phyloP scores from a whole-genome alignment of 164 flowering plant genomes.

The Vitis amurensis region DNA sequence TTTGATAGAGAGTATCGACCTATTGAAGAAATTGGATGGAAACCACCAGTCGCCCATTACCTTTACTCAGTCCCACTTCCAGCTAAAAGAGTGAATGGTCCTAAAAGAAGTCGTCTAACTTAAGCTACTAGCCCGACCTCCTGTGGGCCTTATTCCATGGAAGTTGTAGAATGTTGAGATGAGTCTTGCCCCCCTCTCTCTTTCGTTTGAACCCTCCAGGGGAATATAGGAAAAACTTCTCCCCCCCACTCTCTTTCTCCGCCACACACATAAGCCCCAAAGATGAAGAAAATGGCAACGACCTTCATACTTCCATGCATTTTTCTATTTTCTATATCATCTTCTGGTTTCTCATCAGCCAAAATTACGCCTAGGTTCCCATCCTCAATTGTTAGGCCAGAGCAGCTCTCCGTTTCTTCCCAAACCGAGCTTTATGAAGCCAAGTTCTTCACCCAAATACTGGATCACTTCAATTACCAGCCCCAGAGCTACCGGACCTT shows the following conservation, averaged over 20 bases:
- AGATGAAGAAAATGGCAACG: slow-evolving; percentile 5
- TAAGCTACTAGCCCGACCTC: too few species aligned
- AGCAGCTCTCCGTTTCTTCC: slow-evolving; percentile 18
- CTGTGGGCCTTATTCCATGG: neutral
- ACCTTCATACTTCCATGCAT: slow-evolving; percentile 6
- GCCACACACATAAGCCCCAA: neutral
- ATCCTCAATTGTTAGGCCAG: slow-evolving; percentile 29
- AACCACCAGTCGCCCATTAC: too few species aligned
- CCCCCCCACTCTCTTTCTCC: too few species aligned
- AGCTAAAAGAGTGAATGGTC: too few species aligned
- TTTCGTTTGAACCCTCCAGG: neutral
- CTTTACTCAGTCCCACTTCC: too few species aligned
- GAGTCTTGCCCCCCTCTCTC: neutral
- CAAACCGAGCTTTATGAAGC: slow-evolving; percentile 36
- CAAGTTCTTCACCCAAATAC: slow-evolving; percentile 69
- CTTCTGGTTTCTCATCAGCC: slow-evolving; percentile 18
- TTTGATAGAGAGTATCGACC: too few species aligned
- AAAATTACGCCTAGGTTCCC: slow-evolving; percentile 30
- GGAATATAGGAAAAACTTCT: too few species aligned
- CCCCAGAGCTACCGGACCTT: slow-evolving; percentile 72
- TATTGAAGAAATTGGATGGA: too few species aligned
- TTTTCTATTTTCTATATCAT: slow-evolving; percentile 13
- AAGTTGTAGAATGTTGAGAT: neutral
- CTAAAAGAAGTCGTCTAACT: too few species aligned
- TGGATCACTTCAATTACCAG: slow-evolving; percentile 76